A percentile compares a stretch with the other conserved stretches of the same genome.
phyloP scores from a whole-genome alignment of 2,329 filamentous ascomycete species.

The Botrytis elliptica region DNA sequence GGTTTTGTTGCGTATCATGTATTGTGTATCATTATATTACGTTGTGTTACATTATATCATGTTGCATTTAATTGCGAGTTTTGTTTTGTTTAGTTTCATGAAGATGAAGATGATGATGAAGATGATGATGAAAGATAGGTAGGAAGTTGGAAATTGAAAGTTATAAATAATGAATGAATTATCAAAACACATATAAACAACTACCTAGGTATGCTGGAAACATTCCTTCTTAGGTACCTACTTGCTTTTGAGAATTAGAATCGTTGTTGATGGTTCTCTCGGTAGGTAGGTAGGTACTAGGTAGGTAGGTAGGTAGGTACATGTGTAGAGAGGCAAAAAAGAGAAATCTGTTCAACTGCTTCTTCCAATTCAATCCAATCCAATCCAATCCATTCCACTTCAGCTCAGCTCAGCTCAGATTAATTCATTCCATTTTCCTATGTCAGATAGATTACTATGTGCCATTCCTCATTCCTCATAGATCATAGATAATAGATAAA shows the following conservation, averaged over 20 bases:
- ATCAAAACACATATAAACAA: background rate
- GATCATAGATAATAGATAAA: too few relatives aligned
- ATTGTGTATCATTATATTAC: too few relatives aligned
- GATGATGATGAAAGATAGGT: background rate
- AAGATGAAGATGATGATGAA: background rate
- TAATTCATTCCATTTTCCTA: too few relatives aligned
- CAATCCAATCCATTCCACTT: too few relatives aligned
- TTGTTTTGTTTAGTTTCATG: background rate
- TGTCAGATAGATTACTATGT: background rate
- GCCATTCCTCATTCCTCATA: too few relatives aligned
- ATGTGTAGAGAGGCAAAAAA: too few relatives aligned
- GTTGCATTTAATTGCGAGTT: background rate
- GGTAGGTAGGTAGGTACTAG: background rate
- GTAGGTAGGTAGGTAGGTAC: too few relatives aligned
- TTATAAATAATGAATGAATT: background rate
- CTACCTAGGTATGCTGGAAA: background rate
- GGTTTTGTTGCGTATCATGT: too few relatives aligned
- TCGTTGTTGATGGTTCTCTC: background rate
- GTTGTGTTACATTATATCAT: too few relatives aligned
- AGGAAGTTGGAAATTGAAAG: background rate
- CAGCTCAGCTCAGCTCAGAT: too few relatives aligned
- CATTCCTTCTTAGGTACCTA: background rate
- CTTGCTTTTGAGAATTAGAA: too few relatives aligned
- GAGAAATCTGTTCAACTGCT: background rate
- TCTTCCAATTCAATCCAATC: background rate